Conservation (phyloP, 2,329 filamentous ascomycete genomes). For the Claviceps sp. region DNA sequence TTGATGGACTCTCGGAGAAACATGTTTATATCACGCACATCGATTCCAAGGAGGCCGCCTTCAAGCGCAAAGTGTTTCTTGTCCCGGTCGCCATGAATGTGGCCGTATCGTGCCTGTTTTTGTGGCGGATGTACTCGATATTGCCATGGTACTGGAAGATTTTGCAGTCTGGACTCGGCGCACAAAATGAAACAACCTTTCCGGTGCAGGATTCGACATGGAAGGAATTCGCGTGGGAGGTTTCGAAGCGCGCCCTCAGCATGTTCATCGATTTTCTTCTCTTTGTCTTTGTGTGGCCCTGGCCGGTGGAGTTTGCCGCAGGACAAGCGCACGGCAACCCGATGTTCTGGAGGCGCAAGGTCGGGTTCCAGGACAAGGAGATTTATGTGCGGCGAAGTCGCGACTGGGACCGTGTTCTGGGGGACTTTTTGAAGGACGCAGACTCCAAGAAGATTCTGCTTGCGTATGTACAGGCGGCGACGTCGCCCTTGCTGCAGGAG, state of each 20-base stretch:
- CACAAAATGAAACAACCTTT: conserved; percentile 53
- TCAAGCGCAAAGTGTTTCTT: conserved; percentile 74
- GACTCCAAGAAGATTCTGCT: conserved; percentile 45
- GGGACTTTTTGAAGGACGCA: conserved; percentile 37
- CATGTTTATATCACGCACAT: conserved; percentile 78
- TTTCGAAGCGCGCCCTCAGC: conserved; percentile 45
- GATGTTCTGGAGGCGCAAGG: conserved; percentile 54
- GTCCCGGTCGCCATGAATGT: conserved; percentile 69
- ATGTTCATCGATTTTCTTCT: conserved; percentile 66
- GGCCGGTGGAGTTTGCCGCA: conserved; percentile 60
- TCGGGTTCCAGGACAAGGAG: conserved; percentile 70
- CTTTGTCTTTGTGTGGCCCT: conserved; percentile 54
- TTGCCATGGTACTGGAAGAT: conserved; percentile 61
- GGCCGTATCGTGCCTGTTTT: conserved; percentile 48
- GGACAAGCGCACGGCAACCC: conserved; percentile 47
- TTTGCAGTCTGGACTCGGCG: conserved; percentile 48
- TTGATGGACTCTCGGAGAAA: conserved; percentile 48
- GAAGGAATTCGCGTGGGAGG: conserved; percentile 39
- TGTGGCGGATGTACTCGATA: conserved; percentile 55
- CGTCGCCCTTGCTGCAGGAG: conserved; percentile 50
- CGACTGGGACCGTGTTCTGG: conserved; percentile 51
- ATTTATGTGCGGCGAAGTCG: conserved; percentile 68
- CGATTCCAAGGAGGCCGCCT: conserved; percentile 52
- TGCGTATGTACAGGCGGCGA: conserved; percentile 51
- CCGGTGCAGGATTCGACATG: conserved; percentile 43